Conservation (phyloP, 2,329 filamentous ascomycete species). For the Whalleya microplaca region DNA sequence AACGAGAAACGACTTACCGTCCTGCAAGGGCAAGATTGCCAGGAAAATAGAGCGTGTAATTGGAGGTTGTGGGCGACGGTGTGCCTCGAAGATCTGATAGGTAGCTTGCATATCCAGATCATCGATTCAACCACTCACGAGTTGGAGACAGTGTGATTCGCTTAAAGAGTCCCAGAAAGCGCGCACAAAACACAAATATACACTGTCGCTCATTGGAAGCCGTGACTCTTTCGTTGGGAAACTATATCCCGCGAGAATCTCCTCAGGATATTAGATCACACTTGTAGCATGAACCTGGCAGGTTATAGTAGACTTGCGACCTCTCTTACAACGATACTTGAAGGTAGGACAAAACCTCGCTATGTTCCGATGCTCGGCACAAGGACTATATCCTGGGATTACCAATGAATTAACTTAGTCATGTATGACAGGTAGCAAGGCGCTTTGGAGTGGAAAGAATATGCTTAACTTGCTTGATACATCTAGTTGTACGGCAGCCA, state of each 20-base stretch:
- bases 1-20: not conserved
- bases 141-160: not conserved
- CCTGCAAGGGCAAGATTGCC: not conserved
- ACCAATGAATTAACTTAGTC: no score
- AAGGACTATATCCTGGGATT: no score
- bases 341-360: not conserved
- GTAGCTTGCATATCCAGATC: not conserved
- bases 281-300: not conserved
- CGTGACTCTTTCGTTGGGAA: no score
- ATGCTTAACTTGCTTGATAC: no score
- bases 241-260: not conserved
- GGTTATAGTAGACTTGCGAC: not conserved
- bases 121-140: not conserved
- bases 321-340: not conserved
- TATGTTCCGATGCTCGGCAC: no score
- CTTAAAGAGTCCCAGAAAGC: not conserved
- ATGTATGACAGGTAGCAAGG: no score
- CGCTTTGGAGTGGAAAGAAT: no score
- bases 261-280: not conserved
- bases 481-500: no score
- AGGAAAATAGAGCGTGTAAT: not conserved
- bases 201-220: no score
- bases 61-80: not conserved
- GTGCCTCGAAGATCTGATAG: not conserved
- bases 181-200: not conserved